Evolutionary conservation across 164 flowering plant species (phyloP), one percentile per base, ranked within the genome.

Genomic region (Macadamia integrifolia): DNA sequence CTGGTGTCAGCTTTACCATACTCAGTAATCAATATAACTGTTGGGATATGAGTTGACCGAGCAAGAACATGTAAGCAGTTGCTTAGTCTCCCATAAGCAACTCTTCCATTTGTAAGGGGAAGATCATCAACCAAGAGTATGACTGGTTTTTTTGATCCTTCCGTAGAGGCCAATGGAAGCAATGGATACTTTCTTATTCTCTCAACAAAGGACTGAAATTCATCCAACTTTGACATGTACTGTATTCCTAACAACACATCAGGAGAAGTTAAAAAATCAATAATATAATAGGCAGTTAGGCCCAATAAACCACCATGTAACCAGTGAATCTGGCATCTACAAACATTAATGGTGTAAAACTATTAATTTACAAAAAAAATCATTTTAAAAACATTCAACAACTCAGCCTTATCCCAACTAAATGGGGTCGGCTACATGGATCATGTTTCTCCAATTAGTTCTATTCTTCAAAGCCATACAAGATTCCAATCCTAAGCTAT

Each of bases 191-290:
- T 92, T 75, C 91, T 83, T 60, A 82, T 77, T 76, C 84, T 82
- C 72, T 88, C 99, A 66, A 92, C 86, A 79, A 90, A 92, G 68
- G 64, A 75, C 73, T 88, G 90, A 77, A 94, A 92, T 72, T 92
- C 97, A 61, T 94, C 97, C 86, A 94, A 69, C 85, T 94, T 94
- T 29, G 98, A 94, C 69, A 75, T 84, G 81, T 94, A 94, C 9
- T 68, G 74, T 52, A 81, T 65, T 61, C 93, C 99, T 93, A 72
- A 49, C 15, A 72, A 58, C 8, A 62, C 29, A 73, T 14, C 46
- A 31, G 30, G 10, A 58, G 42, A 29, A 63, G 61, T 35, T 59
- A 65, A 6, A 59, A 32, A 58, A 44, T 56, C 18, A 58, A 66
- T 44, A 73, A 71, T 8, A 46, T 1, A 8, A 35, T 35, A 35